Base-by-base conservation (phyloP, 768 basidiomycete species). In the Artomyces pyxidatus region DNA sequence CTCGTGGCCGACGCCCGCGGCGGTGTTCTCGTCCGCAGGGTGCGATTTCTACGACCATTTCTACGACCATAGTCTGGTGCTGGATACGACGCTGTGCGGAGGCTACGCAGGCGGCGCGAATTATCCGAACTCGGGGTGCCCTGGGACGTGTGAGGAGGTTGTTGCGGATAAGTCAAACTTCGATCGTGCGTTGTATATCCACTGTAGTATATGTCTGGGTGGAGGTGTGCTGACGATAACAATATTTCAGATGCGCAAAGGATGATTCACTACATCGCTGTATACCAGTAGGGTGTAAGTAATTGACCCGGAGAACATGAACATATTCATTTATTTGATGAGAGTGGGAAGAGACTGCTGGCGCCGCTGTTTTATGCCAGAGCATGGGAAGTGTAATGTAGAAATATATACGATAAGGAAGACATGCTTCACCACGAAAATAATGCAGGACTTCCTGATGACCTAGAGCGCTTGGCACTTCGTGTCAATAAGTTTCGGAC, bases 61-160 rank as follows among this genome's bases (percentile, higher is more conserved):
- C 16, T 2, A 21, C 10, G 27, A 42, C 22, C 53, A 55, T 3
- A 23, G 12, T 3, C 42, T 55, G 7, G 30, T 48, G 8, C n/a
- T 55, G 16, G 40, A 55, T 47, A 52, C 32, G n/a, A 30, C 46
- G 42, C 38, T 55, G 16, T 26, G 50, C 38, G 54, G 51, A 17
- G 46, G 29, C 45, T 55, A 42, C 45, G 43, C 54, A 5, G 22
- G 12, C 22, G 17, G 38, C 39, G n/a, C n/a, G n/a, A 37, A 25
- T 39, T 53, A 49, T 35, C 26, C 35, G 4, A 22, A 11, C 23
- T 43, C 47, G 21, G 44, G 45, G 28, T 55, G 54, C 38, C 50
- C 45, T 22, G 37, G 37, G 21, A 45, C 50, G 25, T 45, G 40
- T 44, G 9, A 25, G 7, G 19, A 52, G 0, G 11, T 5, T 8